Base-by-base conservation (phyloP, 345 rosid genomes). In the Salix dunnii region DNA sequence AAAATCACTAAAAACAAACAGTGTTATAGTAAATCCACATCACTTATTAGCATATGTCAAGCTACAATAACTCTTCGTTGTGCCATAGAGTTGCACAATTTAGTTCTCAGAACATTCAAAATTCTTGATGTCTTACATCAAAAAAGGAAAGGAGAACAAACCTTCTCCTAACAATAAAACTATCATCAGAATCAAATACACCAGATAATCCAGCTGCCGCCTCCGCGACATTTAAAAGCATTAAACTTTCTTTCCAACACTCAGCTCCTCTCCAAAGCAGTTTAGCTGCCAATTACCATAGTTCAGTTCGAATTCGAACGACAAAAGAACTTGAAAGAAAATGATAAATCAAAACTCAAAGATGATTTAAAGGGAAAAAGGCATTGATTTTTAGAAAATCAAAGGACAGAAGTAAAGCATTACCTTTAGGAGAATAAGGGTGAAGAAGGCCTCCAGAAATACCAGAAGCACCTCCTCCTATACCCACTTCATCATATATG, bases 391-490 rank as follows among this genome's bases (percentile, higher is more conserved):
- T 4, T 11, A 38, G 4, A 16, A 18, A 40, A 25, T 25, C 64
- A 6, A 8, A 42, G 5, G 7, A 58, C 4, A 16, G 2, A n/a
- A n/a, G 28, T 9, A 23, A 43, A 61, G 18, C 12, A 21, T 42
- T 1, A 95, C 97, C 97, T 90, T 93, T 91, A 58, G 96, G 97
- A 60, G 96, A 93, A 83, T 95, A 93, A 58, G 97, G 99, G 70
- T 95, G 97, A 67, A 95, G 92, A 3, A 93, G 94, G 16, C 99
- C 99, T 55, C 99, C 99, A 11, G 99, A 90, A 60, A 91, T 91
- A 60, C 97, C 99, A 42, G 99, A 95, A 33, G 97, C 97, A 31
- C 97, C 97, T 55, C 97, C 94, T 33, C 99, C 97, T 51, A 95
- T 86, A 10, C 97, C 99, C 81, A 79, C 84, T 82, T 95, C 97